These are phyloP conservation scores for Cutaneotrichosporon cavernicola DNA, from an alignment of 1,284 basidiomycete genomes.

Conservation along the genomic window DNA sequence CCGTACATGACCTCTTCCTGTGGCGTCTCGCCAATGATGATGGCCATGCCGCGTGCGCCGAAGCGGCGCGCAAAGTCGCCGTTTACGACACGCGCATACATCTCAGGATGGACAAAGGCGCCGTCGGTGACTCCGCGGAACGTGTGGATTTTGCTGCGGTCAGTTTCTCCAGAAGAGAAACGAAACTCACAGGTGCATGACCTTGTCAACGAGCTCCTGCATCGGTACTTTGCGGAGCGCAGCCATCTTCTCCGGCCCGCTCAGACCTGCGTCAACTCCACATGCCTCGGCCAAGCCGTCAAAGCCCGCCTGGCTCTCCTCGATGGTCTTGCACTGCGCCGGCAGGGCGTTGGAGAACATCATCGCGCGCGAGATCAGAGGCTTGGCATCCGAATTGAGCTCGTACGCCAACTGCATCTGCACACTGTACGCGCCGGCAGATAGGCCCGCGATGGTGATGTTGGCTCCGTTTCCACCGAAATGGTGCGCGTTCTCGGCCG, in stretches of 20 bases:
- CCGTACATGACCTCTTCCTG: conserved; percentile 33
- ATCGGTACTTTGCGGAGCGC: conserved; percentile 27
- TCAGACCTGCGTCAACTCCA: conserved; percentile 21
- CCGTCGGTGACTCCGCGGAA: conserved; percentile 34
- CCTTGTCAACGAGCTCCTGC: conserved; percentile 26
- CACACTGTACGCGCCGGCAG: conserved; percentile 43
- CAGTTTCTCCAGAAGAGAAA: not conserved
- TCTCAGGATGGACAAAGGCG: conserved; percentile 28
- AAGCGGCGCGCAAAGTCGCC: conserved; percentile 28
- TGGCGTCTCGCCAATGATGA: conserved; percentile 32
- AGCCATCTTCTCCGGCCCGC: conserved; percentile 28
- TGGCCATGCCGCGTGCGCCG: conserved; percentile 26
- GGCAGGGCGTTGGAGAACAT: conserved; percentile 35
- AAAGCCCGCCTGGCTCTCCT: conserved; percentile 31
- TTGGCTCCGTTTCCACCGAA: conserved; percentile 41
- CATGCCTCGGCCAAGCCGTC: conserved; percentile 30
- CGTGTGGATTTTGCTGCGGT: conserved; percentile 27
- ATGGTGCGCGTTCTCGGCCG: conserved; percentile 32
- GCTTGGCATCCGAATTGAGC: conserved; percentile 24
- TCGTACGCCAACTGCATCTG: conserved; percentile 46
- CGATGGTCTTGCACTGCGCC: conserved; percentile 32
- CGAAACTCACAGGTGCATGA: conserved; percentile 30
- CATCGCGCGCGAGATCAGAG: conserved; percentile 28
- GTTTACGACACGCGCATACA: conserved; percentile 18
- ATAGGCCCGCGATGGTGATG: conserved; percentile 44